Evolutionary conservation across 345 rosid species (phyloP).

Genomic region (Gossypium arboreum): DNA sequence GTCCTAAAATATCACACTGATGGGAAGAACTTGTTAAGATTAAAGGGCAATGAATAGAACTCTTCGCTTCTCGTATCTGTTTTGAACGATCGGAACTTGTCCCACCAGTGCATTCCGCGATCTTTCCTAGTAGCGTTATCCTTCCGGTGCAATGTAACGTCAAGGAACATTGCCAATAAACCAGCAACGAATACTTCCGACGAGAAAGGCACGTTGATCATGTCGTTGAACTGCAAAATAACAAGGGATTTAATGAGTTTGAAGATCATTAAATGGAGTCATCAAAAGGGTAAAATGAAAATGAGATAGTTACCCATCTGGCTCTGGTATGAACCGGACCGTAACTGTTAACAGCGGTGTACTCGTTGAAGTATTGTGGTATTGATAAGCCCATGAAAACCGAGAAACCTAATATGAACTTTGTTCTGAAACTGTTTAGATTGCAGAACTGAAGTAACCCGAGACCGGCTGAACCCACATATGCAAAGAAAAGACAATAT

Average conservation of each 20-base stretch:
- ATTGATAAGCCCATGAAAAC: constrained; percentile 78
- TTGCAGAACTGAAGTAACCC: constrained; percentile 86
- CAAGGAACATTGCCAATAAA: constrained; percentile 60
- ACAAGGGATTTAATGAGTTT: neutral
- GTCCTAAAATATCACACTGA: constrained; percentile 44
- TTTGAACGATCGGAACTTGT: constrained; percentile 75
- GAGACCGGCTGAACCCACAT: constrained; percentile 72
- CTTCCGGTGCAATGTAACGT: constrained; percentile 51
- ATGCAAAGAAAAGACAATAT: constrained; percentile 76
- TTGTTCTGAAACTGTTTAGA: constrained; percentile 76
- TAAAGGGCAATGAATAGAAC: constrained; percentile 85
- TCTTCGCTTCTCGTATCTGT: constrained; percentile 86
- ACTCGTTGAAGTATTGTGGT: constrained; percentile 85
- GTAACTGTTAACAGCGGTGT: constrained; percentile 42
- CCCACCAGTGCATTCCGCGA: constrained; percentile 94
- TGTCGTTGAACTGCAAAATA: constrained; percentile 83
- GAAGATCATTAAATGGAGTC: neutral
- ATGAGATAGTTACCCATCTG: constrained; percentile 50
- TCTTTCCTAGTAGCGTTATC: constrained; percentile 65
- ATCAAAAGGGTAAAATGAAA: neutral
- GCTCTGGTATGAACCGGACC: constrained; percentile 63
- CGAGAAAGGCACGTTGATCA: constrained; percentile 88
- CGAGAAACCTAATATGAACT: constrained; percentile 74
- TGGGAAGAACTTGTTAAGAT: constrained; percentile 98
- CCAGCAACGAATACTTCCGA: constrained; percentile 89